Evolutionary conservation across 495 filamentous ascomycete genomes (phyloP), one percentile per base, ranked within the genome.

Genomic region (Chaetomium cochliodes): DNA sequence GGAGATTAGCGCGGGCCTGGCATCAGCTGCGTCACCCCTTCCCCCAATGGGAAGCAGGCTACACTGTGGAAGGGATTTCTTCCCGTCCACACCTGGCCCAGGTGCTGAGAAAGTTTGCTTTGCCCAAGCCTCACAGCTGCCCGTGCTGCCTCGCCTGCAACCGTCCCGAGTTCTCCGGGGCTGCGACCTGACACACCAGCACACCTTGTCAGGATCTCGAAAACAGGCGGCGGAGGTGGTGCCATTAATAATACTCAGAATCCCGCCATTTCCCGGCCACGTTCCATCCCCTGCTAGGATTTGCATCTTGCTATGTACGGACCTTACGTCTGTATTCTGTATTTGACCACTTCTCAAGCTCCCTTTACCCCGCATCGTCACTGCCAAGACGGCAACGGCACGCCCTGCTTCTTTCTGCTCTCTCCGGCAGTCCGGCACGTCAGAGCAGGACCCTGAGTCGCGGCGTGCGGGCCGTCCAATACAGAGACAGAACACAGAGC

Each of bases 1-100:
- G 42, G 53, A 67, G 47, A 67, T 63, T 63, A 63, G 60, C 44
- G 65, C 54, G 42, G 33, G 64, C 47, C 60, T 60, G 15, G 50
- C 49, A 58, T 49, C 51, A 22, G 22, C 54, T 63, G 60, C 60
- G 51, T 63, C 60, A 63, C 52, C 13, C 30, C 18, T 56, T 56
- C n/a, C 51, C 26, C 49, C 15, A 53, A 64, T 49, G 42, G 13
- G 25, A 49, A 28, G 22, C 33, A 41, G 20, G 26, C 5, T 7
- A 28, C 26, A 2, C 15, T 42, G 33, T 57, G 22, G 49, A 47
- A 16, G 44, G 16, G 44, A 20, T 18, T 37, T 37, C 8, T 37
- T 37, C 8, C 33, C 33, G 11, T 44, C 13, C 13, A 2, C 44
- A 47, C 3, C 18, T 47, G n/a, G n/a, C n/a, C n/a, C n/a, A n/a